Evolutionary conservation across 345 rosid species (phyloP), one percentile per base, ranked within the genome.

Genomic region (Chamaenerion angustifolium): DNA sequence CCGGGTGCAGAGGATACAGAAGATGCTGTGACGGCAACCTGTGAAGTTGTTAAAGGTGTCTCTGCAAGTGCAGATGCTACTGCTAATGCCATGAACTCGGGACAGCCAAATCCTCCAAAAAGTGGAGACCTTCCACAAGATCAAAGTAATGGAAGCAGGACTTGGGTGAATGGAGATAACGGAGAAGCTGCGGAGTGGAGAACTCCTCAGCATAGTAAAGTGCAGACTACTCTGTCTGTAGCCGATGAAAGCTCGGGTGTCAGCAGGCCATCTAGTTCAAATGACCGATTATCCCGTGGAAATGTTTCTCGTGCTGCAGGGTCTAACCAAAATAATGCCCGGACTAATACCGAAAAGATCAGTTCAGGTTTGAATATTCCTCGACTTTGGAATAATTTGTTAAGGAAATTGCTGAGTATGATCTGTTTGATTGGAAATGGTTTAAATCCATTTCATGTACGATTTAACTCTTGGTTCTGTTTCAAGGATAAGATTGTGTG

Each of bases 1-100:
- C 83, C 76, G 56, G 90, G 93, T 64, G 76, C 85, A 19, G 90
- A 82, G 75, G 90, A 87, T 69, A 78, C 66, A 47, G 85, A 84
- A 72, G 95, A 80, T 71, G 83, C 64, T 57, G 75, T 75, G 41
- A 83, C 74, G 71, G 70, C 85, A 48, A 31, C 37, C 37, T 76
- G 60, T 62, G 80, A 70, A 57, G 54, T 61, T 56, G 61, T 56
- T 16, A 80, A 73, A 68, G 52, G 74, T 62, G 61, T 71, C 42
- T 51, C 59, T 60, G 62, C 68, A 50, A 71, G 67, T 60, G 59
- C 48, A 57, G 83, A 67, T 57, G 81, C 72, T 23, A 68, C 81
- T 49, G 37, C 37, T 31, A 31, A 31, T 31, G 37, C 5, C 3
- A 23, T 23, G 3, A 23, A 5, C 27, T 23, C 27, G 27, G 5